Evolutionary conservation across 768 basidiomycete species (phyloP), one percentile per base, ranked within the genome.

Genomic region (Lactarius vividus): DNA sequence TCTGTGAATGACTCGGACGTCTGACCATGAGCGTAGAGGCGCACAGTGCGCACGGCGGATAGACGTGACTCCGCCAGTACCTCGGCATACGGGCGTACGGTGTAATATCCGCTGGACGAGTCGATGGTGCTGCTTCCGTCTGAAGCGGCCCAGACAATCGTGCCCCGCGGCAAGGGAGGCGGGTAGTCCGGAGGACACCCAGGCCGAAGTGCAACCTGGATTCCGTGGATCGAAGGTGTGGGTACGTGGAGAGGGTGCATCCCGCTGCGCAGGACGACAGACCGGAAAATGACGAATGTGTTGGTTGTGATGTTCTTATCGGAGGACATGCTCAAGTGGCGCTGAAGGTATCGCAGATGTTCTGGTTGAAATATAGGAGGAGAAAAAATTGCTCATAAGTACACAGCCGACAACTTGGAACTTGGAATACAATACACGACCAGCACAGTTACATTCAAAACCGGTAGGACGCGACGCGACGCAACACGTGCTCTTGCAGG

Each of bases 351-450:
- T 57, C 9, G 29, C 55, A 33, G 33, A 35, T 35, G 18, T 13
- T n/a, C 18, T 18, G 28, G 26, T 53, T 11, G 52, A 23, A 33
- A 54, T 54, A 39, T 42, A 8, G 1, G 42, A 42, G 18, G 40
- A 18, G 42, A 42, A 42, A 42, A 40, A 1, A 1, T 40, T 37
- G 35, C 2, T 18, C 40, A 56, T 18, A 31, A 35, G 15, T 33
- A 9, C n/a, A 20, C 55, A 5, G 16, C 20, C 31, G 55, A 56
- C 7, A 11, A 31, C 26, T 53, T 56, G 55, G 55, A 11, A 31
- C 26, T 53, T 56, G 55, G 55, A 28, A 35, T 57, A n/a, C 20
- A 35, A n/a, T 35, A 57, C 55, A 55, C 54, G 31, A 55, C 35
- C 11, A 37, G 35, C 1, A 28, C n/a, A 37, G 35, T 49, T 55